Base-by-base conservation (phyloP, 129 eudicot species). In the Flaveria brownii region DNA sequence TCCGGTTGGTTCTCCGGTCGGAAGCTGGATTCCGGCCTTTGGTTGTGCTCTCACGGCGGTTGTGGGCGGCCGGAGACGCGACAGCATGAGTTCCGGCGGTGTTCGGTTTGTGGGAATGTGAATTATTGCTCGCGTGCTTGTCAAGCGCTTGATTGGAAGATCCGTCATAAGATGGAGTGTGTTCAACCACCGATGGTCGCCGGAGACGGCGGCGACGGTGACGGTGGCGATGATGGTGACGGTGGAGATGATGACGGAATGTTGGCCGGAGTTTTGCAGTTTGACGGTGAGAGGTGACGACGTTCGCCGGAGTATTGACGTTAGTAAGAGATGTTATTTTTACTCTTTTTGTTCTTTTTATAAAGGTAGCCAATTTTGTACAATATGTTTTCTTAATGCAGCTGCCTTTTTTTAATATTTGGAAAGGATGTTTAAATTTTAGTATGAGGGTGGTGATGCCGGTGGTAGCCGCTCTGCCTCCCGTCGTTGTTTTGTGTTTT, bases 111-210 rank as follows among this genome's bases (percentile, higher is more conserved):
- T 39, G 97, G 97, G 0, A 75, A 63, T 1, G 97, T 88, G 74
- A 91, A 91, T 56, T 91, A 91, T 30, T 91, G 97, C 60, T 91
- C 97, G 0, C 90, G 97, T 1, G 97, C 97, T 11, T 91, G 97
- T 72, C 97, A 91, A 54, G 97, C 97, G 18, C 82, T 88, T 15
- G 97, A 91, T 54, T 91, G 97, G 97, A 88, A 87, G 83, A 82
- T 81, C 64, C 87, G 97, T 22, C 97, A 91, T 17, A 91, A 88
- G 76, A 80, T 75, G 78, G 92, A 86, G 80, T 91, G 97, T 73
- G 62, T 81, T 20, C 97, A 88, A 1, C 85, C 67, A 9, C 93
- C 88, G 68, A 68, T 92, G 60, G 86, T 92, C 92, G 83, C 71
- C 10, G 86, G 77, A 0, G 33, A 4, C 33, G n/a, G n/a, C n/a